These are phyloP conservation scores for Pleurotus citrinopileatus DNA, from an alignment of 768 basidiomycete genomes.

Conservation along the genomic window DNA sequence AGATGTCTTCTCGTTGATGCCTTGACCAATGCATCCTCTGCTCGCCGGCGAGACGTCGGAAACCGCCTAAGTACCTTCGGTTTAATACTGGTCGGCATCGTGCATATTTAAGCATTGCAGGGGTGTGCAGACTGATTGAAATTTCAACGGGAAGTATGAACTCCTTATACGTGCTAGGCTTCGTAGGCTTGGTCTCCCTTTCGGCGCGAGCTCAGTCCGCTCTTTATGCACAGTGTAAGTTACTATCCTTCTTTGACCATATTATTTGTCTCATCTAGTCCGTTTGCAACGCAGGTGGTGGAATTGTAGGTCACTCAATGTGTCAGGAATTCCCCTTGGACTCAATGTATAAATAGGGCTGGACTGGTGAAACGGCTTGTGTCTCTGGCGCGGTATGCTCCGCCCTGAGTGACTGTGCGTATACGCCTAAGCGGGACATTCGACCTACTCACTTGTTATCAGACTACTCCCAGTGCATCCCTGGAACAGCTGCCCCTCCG, in stretches of 20 bases:
- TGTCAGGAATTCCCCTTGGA: background rate
- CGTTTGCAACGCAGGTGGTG: background rate
- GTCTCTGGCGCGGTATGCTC: constrained; percentile 29
- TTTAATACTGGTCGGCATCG: background rate
- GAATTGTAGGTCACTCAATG: background rate
- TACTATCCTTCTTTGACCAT: background rate
- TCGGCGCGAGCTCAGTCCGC: constrained; percentile 9
- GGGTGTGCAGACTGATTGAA: background rate
- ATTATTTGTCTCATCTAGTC: background rate
- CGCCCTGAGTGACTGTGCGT: constrained; percentile 26
- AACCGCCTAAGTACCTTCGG: background rate
- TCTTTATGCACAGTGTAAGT: constrained; percentile 11
- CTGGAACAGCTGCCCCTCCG: constrained; percentile 18
- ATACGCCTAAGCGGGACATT: no score
- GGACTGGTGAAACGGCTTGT: constrained; percentile 33
- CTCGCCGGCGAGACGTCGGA: constrained; percentile 7
- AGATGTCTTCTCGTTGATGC: background rate
- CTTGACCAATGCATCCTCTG: constrained; percentile 11
- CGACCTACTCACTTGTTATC: background rate
- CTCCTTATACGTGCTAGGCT: constrained; percentile 6
- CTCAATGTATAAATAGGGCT: constrained; percentile 20
- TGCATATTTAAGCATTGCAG: background rate
- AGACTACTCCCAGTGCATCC: constrained; percentile 34
- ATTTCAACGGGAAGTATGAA: background rate
- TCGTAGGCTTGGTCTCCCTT: constrained; percentile 5